Base-by-base conservation (phyloP, 2,329 filamentous ascomycete species). In the Pseudogymnoascus verrucosus region DNA sequence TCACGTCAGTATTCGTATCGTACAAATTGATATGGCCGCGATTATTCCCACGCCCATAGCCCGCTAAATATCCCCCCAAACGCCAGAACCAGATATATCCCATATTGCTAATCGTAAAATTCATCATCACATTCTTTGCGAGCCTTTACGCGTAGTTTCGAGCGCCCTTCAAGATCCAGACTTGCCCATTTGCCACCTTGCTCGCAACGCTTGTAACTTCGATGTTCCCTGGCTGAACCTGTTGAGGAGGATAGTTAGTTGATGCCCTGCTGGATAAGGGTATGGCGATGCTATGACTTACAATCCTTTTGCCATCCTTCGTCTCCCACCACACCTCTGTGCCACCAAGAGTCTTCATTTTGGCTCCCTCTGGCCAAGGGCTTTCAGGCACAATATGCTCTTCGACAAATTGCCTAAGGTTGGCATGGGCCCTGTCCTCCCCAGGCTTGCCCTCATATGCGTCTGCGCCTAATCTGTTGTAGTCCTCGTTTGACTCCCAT, bases 111-210 rank as follows among this genome's bases (percentile, higher is more conserved):
- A 4, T 61, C 59, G 59, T 61, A 61, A 5, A 36, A 26, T 39
- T 61, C 59, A 39, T 42, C 8, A 26, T 61, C 19, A 6, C 19
- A 40, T 40, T 1, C 19, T 12, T 26, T 4, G 21, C n/a, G 14
- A 7, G 12, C 16, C 31, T 10, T 65, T 63, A 72, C 28, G 65
- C 68, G 54, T 73, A 73, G 63, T 72, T 73, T 61, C 71, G 68
- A n/a, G 88, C 83, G 4, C 79, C 81, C 68, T 84, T 84, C 65
- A 90, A 67, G 36, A 76, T 72, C 75, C 75, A 77, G 28, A 98
- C 82, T 76, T 98, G 90, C 3, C 95, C 95, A 73, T 98, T 99
- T 3, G 85, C 83, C 16, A 96, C 93, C 65, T 85, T 83, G 68
- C 88, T 88, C 1, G 87, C 88, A 61, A 96, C 80, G 64, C 80